Evolutionary conservation across 371 early-diverging fungal species (phyloP), one percentile per base, ranked within the genome.

Genomic region (Polyrhizophydium stewartii): DNA sequence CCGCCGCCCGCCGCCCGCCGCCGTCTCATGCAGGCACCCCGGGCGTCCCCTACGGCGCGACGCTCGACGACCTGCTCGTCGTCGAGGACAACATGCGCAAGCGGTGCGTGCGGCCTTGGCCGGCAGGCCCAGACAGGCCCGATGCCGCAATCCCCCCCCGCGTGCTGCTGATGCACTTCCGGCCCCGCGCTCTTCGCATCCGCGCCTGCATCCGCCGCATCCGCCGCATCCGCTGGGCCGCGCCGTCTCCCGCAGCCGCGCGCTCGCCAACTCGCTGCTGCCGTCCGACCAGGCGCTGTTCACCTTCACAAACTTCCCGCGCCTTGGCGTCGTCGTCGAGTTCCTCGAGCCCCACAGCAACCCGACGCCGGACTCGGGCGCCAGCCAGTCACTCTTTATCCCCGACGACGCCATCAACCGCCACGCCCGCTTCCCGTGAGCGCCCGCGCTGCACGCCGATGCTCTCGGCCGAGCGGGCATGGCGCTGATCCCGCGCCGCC

Each of bases 341-440:
- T 88, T 85, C 61, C 62, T 91, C 1, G 80, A 85, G 30, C 92
- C 96, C 16, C 79, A 84, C 35, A 32, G 33, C 24, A 37, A 32
- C 19, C 69, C 75, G 1, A 69, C 71, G 0, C 70, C 71, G 10
- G 56, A 43, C 38, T 45, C 51, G 24, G 76, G 78, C 1, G 63
- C 69, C 1, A 70, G 70, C 59, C 60, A 60, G 33, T 91, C 90
- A 75, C 64, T 97, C 62, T 96, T 97, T 79, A 84, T 96, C 21
- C 96, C 97, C 3, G 94, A 96, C 72, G 88, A 92, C 55, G 89
- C 91, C 33, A 97, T 97, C 63, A 93, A 92, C 67, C 92, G 92
- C 7, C 98, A 98, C 69, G 93, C 93, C 1, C 84, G 98, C 33
- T 98, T 97, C 78, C 89, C 87, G 90, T 91, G 79, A 76, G 79